phyloP scores from a whole-genome alignment of 1,284 basidiomycete species.

The Earliella scabrosa region DNA sequence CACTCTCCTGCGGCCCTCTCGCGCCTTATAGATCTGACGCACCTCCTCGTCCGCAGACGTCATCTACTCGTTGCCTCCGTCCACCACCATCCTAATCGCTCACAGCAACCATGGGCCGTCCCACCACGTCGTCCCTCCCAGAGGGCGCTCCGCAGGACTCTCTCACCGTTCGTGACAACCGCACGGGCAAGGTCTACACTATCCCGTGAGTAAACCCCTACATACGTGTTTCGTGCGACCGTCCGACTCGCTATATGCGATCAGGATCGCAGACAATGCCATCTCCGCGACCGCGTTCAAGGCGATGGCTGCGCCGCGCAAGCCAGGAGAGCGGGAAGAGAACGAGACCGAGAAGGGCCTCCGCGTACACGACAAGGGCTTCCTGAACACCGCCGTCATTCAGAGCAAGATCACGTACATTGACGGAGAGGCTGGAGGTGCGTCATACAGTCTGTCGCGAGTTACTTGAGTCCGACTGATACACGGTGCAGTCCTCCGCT shows the following conservation, averaged over 20 bases:
- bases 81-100: background rate
- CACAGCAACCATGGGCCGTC: conserved; percentile 49
- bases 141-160: conserved; percentile 35
- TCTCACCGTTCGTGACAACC: conserved; percentile 80
- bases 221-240: background rate
- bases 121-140: conserved; percentile 33
- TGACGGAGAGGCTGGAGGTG: conserved; percentile 82
- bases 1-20: background rate
- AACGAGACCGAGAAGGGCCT: conserved; percentile 84
- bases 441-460: conserved; percentile 19
- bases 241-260: background rate
- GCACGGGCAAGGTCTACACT: conserved; percentile 79
- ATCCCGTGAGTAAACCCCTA: conserved; percentile 72
- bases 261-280: conserved; percentile 76
- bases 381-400: conserved; percentile 87
- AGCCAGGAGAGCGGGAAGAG: conserved; percentile 70
- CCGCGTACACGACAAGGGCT: conserved; percentile 79
- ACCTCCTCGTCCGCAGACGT: background rate
- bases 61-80: background rate
- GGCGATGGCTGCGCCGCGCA: conserved; percentile 61
- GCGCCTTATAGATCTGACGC: conserved; percentile 4
- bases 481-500: conserved; percentile 59
- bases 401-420: conserved; percentile 85
- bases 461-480: background rate
- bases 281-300: conserved; percentile 85